A percentile compares a stretch with the other conserved stretches of the same genome.
These are phyloP conservation scores for Ganoderma lucidum DNA, from an alignment of 1,284 basidiomycete genomes.

Conservation along the genomic window DNA sequence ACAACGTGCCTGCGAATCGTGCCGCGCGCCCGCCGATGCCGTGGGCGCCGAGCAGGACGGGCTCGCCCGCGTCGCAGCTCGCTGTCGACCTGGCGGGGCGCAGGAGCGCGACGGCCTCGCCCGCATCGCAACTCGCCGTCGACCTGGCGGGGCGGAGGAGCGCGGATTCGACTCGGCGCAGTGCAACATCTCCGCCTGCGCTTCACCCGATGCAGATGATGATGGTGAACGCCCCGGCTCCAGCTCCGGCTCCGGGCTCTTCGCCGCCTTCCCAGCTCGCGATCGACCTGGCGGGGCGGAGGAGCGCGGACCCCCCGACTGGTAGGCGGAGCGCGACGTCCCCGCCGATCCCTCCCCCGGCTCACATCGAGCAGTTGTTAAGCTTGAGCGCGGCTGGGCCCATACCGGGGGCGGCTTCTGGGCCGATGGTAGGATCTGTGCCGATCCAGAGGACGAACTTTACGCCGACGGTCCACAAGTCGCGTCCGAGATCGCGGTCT, in stretches of 20 bases:
- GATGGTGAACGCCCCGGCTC: not conserved
- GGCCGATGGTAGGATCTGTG: not conserved
- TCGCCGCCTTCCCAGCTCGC: constrained; percentile 10
- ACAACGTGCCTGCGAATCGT: constrained; percentile 44
- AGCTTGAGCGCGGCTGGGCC: not conserved
- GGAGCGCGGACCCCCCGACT: constrained; percentile 8
- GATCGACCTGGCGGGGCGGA: not conserved
- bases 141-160: constrained; percentile 18
- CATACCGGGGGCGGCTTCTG: not conserved
- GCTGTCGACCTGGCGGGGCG: constrained; percentile 15
- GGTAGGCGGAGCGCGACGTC: constrained; percentile 5
- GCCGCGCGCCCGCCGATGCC: constrained; percentile 26
- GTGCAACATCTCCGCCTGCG: constrained; percentile 23
- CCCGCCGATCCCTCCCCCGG: constrained; percentile 5
- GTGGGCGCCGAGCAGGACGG: constrained; percentile 32
- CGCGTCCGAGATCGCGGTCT: constrained; percentile 73
- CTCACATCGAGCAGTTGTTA: constrained; percentile 4
- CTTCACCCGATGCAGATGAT: too few species aligned
- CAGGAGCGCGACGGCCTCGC: constrained; percentile 19
- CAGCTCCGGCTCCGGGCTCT: constrained; percentile 8
- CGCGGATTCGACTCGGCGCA: constrained; percentile 20
- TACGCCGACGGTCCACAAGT: constrained; percentile 57
- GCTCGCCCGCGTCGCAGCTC: constrained; percentile 21
- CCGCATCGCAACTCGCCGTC: constrained; percentile 17
- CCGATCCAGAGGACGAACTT: constrained; percentile 67